Evolutionary conservation across 2,329 filamentous ascomycete genomes (phyloP), one percentile per base, ranked within the genome.

Genomic region (Penicillium sp.): DNA sequence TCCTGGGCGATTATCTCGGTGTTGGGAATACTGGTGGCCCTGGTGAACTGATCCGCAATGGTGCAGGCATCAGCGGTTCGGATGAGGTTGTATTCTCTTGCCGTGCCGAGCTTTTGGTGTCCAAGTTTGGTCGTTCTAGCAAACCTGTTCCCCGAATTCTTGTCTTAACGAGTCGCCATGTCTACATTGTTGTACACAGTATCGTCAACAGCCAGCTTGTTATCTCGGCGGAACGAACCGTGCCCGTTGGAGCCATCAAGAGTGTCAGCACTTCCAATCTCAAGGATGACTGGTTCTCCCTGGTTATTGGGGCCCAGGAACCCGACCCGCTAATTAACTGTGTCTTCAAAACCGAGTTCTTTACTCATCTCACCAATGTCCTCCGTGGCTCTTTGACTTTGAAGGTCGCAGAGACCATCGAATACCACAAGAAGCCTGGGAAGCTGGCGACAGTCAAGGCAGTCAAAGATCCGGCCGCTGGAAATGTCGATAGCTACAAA

Each of bases 371-470:
- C 77, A 86, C 88, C 69, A 86, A 85, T 48, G 85, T 86, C 50
- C 89, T 95, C 75, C 87, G 89, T 3, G 90, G 89, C 9, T 87
- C 89, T 10, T 84, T 96, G 69, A 91, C 87, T 69, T 77, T 99
- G 45, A 91, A 89, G 75, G 88, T 97, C 59, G 85, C 80, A n/a
- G 88, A 94, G 82, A 82, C 77, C 5, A 92, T 99, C 64, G 90
- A 96, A 71, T 99, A 96, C 75, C 92, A 93, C 70, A 99, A 97
- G 82, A 99, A 99, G 76, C 94, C 94, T 1, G 90, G 90, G 53
- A 99, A 99, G 78, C 83, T 90, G 73, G 89, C 93, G 51, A 77
- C 86, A 6, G 89, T 99, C 69, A 97, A 97, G 78, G 90, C 90
- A 9, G 70, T 96, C 58, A 96, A 96, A 76, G 94, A 99, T 70